Evolutionary conservation across 2,329 filamentous ascomycete genomes (phyloP).

Genomic region (Colletotrichum limetticola): DNA sequence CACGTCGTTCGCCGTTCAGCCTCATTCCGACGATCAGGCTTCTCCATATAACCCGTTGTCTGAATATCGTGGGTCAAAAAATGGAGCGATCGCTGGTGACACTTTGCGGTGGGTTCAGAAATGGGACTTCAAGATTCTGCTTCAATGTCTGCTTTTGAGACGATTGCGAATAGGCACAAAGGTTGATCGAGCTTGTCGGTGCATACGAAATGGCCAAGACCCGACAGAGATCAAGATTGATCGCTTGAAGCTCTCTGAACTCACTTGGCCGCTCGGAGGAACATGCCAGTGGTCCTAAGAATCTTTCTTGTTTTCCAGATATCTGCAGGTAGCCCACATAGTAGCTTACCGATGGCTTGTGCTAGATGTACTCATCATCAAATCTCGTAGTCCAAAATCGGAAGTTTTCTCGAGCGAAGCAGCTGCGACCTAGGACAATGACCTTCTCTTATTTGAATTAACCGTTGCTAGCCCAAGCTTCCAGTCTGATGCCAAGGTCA

Average conservation of each 20-base stretch:
- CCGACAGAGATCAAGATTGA: not conserved
- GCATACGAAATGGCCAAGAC: not conserved
- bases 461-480: too few species aligned
- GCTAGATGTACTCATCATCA: too few species aligned
- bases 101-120: not conserved
- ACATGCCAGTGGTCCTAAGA: too few species aligned
- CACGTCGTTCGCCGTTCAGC: not conserved
- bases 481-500: not conserved
- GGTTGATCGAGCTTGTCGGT: not conserved
- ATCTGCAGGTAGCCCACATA: not conserved
- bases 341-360: not conserved
- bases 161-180: not conserved
- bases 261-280: not conserved
- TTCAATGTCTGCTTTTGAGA: not conserved
- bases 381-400: too few species aligned
- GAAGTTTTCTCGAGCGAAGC: too few species aligned
- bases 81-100: not conserved
- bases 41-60: not conserved
- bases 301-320: too few species aligned
- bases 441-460: too few species aligned
- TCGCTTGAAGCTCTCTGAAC: not conserved
- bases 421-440: too few species aligned
- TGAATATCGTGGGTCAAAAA: slow-evolving; percentile 3
- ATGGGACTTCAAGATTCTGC: not conserved
- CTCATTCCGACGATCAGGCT: not conserved